Base-by-base conservation (phyloP, 2,329 filamentous ascomycete species). In the Trematosphaeria pertusa region DNA sequence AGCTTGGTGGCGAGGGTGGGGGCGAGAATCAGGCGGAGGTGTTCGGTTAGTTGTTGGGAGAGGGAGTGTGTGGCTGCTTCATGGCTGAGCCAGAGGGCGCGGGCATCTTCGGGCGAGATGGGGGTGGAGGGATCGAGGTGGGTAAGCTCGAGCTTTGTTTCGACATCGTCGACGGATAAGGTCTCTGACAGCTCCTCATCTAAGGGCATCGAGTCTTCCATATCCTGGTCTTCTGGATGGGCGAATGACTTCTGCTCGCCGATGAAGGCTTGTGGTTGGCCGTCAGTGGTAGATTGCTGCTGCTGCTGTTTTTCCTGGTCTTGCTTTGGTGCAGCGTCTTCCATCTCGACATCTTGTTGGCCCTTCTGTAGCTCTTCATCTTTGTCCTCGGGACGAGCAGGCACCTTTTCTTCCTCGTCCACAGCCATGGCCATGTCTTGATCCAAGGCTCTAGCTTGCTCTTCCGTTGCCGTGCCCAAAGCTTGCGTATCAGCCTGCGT, bases 1-100 rank as follows among this genome's bases (percentile, higher is more conserved):
- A 99, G 88, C 67, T 97, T 99, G 28, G 94, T 97, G 1, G 93
- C 92, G 42, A 96, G 87, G 0, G 93, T 97, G 0, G 95, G 94
- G 0, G 90, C 90, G 30, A 99, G 86, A 62, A 99, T 97, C 11
- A 99, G 85, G 19, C 94, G 91, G 14, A 99, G 86, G 67, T 97
- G 94, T 56, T 96, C 94, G 1, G 93, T 96, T 11, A 99, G 80
- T 1, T 91, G 87, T 46, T 96, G 83, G 0, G 94, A 95, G 46
- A 97, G 87, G 37, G 88, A 82, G 56, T 94, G 91, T 0, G 94
- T 97, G 44, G 86, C 83, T 50, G 82, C 81, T 73, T 97, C 92
- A 74, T 96, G 94, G 47, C 86, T 81, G 8, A 85, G 82, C 94
- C 95, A 99, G 61, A 93, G 84, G 41, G 84, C 79, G 49, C 91